Evolutionary conservation across 2,329 filamentous ascomycete genomes (phyloP).

Genomic region (Clarireedia hainanense): DNA sequence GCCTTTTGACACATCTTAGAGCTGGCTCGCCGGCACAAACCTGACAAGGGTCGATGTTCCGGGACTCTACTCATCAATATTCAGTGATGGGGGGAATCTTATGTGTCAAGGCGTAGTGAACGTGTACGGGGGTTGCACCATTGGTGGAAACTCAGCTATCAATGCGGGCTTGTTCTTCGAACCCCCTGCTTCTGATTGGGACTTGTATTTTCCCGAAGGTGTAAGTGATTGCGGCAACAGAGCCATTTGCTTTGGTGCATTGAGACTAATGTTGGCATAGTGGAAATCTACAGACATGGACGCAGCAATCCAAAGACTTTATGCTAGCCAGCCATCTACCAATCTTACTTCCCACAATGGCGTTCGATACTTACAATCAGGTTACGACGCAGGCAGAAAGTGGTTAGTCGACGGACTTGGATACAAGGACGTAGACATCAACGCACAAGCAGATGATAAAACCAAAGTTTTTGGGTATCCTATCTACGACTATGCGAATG

Average conservation of each 20-base stretch:
- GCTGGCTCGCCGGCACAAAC: slow-evolving; percentile 40
- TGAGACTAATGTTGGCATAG: not conserved
- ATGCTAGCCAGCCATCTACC: slow-evolving; percentile 36
- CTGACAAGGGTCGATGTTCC: slow-evolving; percentile 46
- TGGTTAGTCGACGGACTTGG: slow-evolving; percentile 44
- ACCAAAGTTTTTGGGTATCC: slow-evolving; percentile 41
- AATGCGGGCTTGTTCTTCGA: slow-evolving; percentile 47
- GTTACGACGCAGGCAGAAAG: slow-evolving; percentile 38
- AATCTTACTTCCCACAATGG: slow-evolving; percentile 38
- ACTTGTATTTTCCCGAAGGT: slow-evolving; percentile 39
- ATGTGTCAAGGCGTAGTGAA: slow-evolving; percentile 35
- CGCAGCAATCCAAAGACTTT: slow-evolving; percentile 37
- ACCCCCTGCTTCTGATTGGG: slow-evolving; percentile 44
- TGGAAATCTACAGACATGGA: slow-evolving; percentile 45
- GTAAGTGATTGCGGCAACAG: not conserved
- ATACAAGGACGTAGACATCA: slow-evolving; percentile 40
- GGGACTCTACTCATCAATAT: slow-evolving; percentile 43
- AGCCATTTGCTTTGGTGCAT: not conserved
- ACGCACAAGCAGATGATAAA: slow-evolving; percentile 38
- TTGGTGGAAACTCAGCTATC: slow-evolving; percentile 45
- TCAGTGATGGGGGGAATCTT: slow-evolving; percentile 33
- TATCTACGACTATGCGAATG: slow-evolving; percentile 40
- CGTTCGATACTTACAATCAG: slow-evolving; percentile 39
- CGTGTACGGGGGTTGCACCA: slow-evolving; percentile 41
- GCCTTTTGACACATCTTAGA: not conserved